Conservation (phyloP, 306 rosid genomes). For the Vigna hirtella region DNA sequence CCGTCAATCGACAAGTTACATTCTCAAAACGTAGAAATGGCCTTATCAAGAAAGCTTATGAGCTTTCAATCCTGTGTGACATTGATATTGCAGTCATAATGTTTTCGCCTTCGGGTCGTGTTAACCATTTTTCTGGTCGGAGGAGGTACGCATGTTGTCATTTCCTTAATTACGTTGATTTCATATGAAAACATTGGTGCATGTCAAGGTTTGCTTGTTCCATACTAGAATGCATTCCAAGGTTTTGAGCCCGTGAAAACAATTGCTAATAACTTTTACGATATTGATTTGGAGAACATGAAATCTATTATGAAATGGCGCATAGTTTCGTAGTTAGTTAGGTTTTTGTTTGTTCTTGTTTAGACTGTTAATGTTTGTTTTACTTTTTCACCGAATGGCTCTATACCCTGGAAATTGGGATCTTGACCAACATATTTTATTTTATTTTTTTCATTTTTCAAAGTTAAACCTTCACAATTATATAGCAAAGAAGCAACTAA, state of each 20-base stretch:
- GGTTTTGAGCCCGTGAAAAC: not conserved
- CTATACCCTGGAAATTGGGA: slow-evolving; percentile 41
- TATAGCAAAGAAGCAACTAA: not conserved
- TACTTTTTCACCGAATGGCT: not conserved
- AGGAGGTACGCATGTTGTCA: slow-evolving; percentile 52
- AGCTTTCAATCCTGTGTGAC: slow-evolving; percentile 78
- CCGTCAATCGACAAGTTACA: slow-evolving; percentile 80
- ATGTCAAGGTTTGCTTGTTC: not conserved
- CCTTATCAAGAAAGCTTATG: slow-evolving; percentile 86
- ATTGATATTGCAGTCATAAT: slow-evolving; percentile 86
- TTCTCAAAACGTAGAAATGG: slow-evolving; percentile 90
- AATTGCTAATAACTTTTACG: not conserved
- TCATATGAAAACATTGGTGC: too few species aligned
- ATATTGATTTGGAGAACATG: not conserved
- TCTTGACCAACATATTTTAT: slow-evolving; percentile 37
- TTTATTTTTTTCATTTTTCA: not conserved
- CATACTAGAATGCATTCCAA: too few species aligned
- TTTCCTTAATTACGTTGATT: too few species aligned
- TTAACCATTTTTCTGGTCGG: slow-evolving; percentile 76
- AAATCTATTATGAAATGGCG: not conserved
- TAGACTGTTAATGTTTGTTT: not conserved
- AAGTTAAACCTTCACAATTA: not conserved
- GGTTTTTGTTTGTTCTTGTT: not conserved
- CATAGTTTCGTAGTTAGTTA: not conserved
- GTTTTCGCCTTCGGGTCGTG: slow-evolving; percentile 75